Evolutionary conservation across 2,329 filamentous ascomycete species (phyloP).

Genomic region (Aspergillus udagawae): DNA sequence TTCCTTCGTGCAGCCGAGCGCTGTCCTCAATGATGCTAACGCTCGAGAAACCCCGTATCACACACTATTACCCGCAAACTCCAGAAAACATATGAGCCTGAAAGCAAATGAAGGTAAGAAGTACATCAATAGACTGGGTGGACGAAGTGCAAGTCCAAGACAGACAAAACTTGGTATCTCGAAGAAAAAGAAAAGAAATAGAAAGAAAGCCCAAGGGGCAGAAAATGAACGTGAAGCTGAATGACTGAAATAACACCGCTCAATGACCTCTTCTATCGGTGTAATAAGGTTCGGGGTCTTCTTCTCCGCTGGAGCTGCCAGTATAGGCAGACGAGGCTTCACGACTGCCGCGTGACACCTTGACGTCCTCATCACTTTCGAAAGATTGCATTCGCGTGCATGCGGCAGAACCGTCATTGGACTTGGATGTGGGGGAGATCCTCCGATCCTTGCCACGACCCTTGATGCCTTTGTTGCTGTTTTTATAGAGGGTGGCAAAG

Average conservation of each 20-base stretch:
- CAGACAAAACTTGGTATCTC: not conserved
- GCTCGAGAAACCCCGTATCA: not conserved
- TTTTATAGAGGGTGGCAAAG: constrained; percentile 86
- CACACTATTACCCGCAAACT: not conserved
- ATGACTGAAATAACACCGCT: not conserved
- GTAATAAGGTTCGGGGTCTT: constrained; percentile 26
- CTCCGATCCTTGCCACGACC: constrained; percentile 78
- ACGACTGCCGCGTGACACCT: constrained; percentile 21
- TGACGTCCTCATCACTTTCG: constrained; percentile 22
- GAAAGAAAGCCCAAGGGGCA: not conserved
- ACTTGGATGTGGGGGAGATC: constrained; percentile 31
- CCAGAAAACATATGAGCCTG: not conserved
- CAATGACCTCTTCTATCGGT: constrained; percentile 20
- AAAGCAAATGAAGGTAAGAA: not conserved
- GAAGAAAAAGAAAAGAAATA: not conserved
- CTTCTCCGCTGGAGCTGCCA: constrained; percentile 30
- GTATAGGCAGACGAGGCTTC: constrained; percentile 30
- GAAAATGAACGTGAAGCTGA: not conserved
- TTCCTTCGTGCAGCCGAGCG: not conserved
- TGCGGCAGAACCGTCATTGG: constrained; percentile 9
- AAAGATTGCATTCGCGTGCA: constrained; percentile 17
- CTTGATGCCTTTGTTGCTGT: constrained; percentile 98
- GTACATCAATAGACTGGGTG: not conserved
- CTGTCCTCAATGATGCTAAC: not conserved
- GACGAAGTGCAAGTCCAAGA: constrained; percentile 3